These are phyloP conservation scores for Diaporthe destruens DNA, from an alignment of 2,329 filamentous ascomycete genomes.

Conservation along the genomic window DNA sequence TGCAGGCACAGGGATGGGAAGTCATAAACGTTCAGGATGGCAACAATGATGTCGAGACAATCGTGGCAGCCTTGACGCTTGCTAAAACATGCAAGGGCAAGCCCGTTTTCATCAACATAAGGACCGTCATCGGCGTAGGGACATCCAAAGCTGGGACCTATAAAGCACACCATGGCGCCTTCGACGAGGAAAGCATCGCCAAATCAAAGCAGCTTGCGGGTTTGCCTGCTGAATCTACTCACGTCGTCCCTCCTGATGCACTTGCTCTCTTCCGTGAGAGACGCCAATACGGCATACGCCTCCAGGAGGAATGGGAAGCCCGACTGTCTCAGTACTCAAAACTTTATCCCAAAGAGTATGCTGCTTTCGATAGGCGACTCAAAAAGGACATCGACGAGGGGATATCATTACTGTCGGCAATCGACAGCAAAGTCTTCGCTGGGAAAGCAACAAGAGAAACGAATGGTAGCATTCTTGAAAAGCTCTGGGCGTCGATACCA, in stretches of 20 bases:
- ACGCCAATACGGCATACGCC: slow-evolving; percentile 56
- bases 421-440: slow-evolving; percentile 40
- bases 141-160: slow-evolving; percentile 63
- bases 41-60: slow-evolving; percentile 59
- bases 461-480: slow-evolving; percentile 47
- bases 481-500: slow-evolving; percentile 35
- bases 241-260: slow-evolving; percentile 57
- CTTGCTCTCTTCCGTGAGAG: slow-evolving; percentile 63
- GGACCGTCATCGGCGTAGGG: slow-evolving; percentile 68
- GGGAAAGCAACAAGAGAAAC: slow-evolving; percentile 52
- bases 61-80: slow-evolving; percentile 60
- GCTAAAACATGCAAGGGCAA: slow-evolving; percentile 55
- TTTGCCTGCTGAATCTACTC: slow-evolving; percentile 59
- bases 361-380: neutral
- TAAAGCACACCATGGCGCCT: slow-evolving; percentile 69
- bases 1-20: slow-evolving; percentile 68
- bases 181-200: slow-evolving; percentile 65
- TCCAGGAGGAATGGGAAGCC: slow-evolving; percentile 60
- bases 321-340: slow-evolving; percentile 56
- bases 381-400: neutral
- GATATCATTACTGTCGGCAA: neutral
- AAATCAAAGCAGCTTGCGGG: slow-evolving; percentile 62
- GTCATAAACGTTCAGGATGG: slow-evolving; percentile 68
- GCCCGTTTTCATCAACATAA: slow-evolving; percentile 70
- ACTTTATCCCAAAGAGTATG: slow-evolving; percentile 58